phyloP scores from a whole-genome alignment of 148 eudicot genomes.

The Mesembryanthemum crystallinum region DNA sequence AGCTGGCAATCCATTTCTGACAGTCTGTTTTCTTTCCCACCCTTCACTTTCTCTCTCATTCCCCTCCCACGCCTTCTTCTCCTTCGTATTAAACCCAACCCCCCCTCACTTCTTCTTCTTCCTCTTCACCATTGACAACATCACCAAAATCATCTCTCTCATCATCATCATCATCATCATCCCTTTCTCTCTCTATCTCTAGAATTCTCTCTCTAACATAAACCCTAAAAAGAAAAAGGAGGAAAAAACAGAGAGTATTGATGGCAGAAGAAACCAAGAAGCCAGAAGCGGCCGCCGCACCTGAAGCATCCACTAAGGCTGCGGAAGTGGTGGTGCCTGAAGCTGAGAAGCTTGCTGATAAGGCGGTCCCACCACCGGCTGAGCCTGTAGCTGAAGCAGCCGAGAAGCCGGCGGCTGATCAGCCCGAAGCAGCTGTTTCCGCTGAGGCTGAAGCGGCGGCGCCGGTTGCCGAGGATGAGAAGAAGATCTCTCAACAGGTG shows the following conservation, averaged over 20 bases:
- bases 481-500: constrained; percentile 38
- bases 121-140: not conserved
- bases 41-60: constrained; percentile 5
- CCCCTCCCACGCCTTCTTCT: not conserved
- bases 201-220: not conserved
- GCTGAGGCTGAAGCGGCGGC: constrained; percentile 19
- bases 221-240: constrained; percentile 22
- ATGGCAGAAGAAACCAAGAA: constrained; percentile 56
- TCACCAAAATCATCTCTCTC: no score
- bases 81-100: constrained; percentile 27
- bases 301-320: constrained; percentile 4
- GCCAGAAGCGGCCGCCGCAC: constrained; percentile 14
- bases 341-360: constrained; percentile 8
- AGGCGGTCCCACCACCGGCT: constrained; percentile 19
- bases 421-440: not conserved
- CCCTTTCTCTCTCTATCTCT: constrained; percentile 9
- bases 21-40: constrained; percentile 48
- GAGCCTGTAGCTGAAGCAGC: constrained; percentile 27
- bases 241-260: not conserved
- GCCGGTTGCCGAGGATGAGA: constrained; percentile 22
- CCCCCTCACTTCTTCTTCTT: not conserved
- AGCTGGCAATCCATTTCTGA: constrained; percentile 62
- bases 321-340: constrained; percentile 28
- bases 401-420: constrained; percentile 31
- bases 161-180: no score